Percentiles rank a stretch among this genome's conserved stretches.
Evolutionary conservation across 1,139 yeast species (phyloP).

Genomic region (Candida labiduridarum): DNA sequence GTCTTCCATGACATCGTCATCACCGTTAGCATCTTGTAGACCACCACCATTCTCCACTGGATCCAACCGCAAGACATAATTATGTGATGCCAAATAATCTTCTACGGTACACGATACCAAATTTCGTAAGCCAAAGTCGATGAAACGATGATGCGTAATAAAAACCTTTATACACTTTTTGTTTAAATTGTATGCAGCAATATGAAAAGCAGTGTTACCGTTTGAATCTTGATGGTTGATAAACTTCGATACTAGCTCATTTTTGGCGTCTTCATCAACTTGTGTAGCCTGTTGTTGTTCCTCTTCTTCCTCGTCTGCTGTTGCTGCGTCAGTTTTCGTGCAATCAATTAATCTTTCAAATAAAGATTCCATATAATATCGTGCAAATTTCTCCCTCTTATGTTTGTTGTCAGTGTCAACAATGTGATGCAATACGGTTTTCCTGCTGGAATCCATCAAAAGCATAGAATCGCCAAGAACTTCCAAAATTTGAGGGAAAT

Average conservation of each 20-base stretch:
- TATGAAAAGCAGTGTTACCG: conserved; percentile 88
- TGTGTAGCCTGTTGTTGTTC: conserved; percentile 12
- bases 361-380: conserved; percentile 79
- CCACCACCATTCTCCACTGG: conserved; percentile 16
- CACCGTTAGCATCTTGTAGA: conserved; percentile 9
- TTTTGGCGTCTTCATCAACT: conserved; percentile 16
- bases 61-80: conserved; percentile 32
- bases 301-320: conserved; percentile 18
- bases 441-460: conserved; percentile 66
- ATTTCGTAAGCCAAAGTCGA: conserved; percentile 63
- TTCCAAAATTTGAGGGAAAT: conserved; percentile 75
- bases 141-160: conserved; percentile 69
- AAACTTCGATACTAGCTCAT: conserved; percentile 59
- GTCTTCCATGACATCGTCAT: conserved; percentile 11
- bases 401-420: conserved; percentile 27
- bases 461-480: conserved; percentile 75
- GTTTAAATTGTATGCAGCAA: conserved; percentile 76
- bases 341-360: conserved; percentile 55
- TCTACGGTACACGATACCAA: conserved; percentile 74
- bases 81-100: conserved; percentile 56
- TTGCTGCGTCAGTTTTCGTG: background rate
- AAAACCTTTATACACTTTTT: conserved; percentile 74
- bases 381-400: conserved; percentile 71
- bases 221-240: conserved; percentile 77
- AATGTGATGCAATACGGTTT: conserved; percentile 84